A percentile compares a stretch with the other conserved stretches of the same genome.
phyloP scores from a whole-genome alignment of 106 monocot genomes.

The Allium cepa region DNA sequence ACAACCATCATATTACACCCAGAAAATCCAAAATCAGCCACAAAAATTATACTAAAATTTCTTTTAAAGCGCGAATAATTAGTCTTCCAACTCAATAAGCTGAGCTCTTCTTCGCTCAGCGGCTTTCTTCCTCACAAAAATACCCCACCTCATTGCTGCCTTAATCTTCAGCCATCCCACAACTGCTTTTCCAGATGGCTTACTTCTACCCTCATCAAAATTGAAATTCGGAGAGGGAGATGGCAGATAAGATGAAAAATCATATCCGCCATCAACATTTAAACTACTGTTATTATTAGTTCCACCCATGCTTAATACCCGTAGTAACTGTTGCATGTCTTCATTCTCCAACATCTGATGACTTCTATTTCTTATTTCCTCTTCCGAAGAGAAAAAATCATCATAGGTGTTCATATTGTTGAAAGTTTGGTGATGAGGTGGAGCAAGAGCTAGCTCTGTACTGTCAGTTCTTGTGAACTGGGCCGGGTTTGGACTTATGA shows the following conservation, averaged over 20 bases:
- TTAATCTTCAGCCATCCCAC: conserved; percentile 76
- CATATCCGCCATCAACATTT: conserved; percentile 23
- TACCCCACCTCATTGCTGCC: conserved; percentile 69
- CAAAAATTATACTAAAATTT: not conserved
- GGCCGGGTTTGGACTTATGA: conserved; percentile 5
- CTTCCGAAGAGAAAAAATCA: conserved; percentile 38
- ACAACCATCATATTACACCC: not conserved
- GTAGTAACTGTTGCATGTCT: conserved; percentile 64
- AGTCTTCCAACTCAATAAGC: conserved; percentile 39
- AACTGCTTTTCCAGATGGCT: conserved; percentile 49
- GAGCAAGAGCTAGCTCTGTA: conserved; percentile 27
- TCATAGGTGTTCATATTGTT: conserved; percentile 13
- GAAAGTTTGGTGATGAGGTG: conserved; percentile 18
- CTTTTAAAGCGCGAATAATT: conserved; percentile 3
- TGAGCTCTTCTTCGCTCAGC: conserved; percentile 20
- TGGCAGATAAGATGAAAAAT: conserved; percentile 29
- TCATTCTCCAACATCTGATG: conserved; percentile 37
- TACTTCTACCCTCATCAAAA: conserved; percentile 29
- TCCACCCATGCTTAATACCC: conserved; percentile 51
- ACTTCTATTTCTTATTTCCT: conserved; percentile 29
- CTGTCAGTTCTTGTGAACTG: conserved; percentile 28
- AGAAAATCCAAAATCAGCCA: not conserved
- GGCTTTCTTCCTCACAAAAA: conserved; percentile 57
- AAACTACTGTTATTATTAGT: conserved; percentile 1
- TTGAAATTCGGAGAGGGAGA: conserved; percentile 23